Base-by-base conservation (phyloP, 805 yeast genomes). In the Danielia oregonensis region DNA sequence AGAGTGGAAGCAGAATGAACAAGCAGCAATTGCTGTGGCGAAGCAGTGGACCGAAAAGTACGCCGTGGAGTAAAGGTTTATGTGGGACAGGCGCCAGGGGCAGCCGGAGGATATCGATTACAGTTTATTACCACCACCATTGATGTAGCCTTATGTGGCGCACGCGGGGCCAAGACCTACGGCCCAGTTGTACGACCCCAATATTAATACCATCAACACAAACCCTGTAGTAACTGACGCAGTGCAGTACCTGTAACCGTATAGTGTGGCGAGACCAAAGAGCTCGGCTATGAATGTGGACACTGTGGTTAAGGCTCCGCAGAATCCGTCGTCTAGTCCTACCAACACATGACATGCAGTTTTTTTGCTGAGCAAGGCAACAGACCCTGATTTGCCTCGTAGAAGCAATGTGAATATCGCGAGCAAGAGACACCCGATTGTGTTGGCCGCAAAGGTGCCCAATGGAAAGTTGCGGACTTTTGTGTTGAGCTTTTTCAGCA, bases 1-100 rank as follows among this genome's bases (percentile, higher is more conserved):
- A 48, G 91, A 85, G 42, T 93, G 98, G 97, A 83, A 91, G 55
- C 82, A 78, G 44, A 78, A 93, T 51, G 95, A 88, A 61, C 66
- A 71, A 26, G 69, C 69, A 42, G 98, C 97, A 15, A 80, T 88
- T 35, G 74, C 65, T 10, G 88, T 83, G 15, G 98, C 97, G 6
- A 64, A 59, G 44, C 81, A 79, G 44, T 83, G 89, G 91, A 83
- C 91, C 0, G 61, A 58, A 43, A 65, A 65, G 58, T 83, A 69
- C 51, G 89, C 89, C 22, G 22, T 19, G 9, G 22, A 19, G 9
- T 19, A n/a, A n/a, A n/a, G n/a, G n/a, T n/a, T n/a, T n/a, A n/a
- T n/a, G n/a, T n/a, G n/a, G n/a, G n/a, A n/a, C n/a, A n/a, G n/a
- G n/a, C n/a, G n/a, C n/a, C n/a, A n/a, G n/a, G n/a, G n/a, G n/a